Evolutionary conservation across 163 green algal genomes (phyloP).

Genomic region (Coccomyxa subellipsoidea): DNA sequence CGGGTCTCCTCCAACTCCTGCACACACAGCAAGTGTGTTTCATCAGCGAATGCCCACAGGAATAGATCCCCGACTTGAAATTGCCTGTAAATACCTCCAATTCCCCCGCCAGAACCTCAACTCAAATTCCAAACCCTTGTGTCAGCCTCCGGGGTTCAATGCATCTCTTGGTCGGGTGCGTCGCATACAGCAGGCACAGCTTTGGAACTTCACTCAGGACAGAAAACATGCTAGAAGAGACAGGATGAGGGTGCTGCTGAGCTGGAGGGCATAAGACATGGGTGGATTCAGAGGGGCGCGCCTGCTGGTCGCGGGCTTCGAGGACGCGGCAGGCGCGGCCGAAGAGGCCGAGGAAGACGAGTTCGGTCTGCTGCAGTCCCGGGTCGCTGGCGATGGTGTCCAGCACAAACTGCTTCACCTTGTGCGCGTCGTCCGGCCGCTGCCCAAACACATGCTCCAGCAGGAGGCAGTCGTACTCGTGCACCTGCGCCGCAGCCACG

Average conservation of each 20-base stretch:
- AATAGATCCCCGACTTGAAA: no score
- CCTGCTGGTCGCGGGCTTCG: not conserved
- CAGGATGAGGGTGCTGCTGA: not conserved
- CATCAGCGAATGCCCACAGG: no score
- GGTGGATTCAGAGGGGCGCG: not conserved
- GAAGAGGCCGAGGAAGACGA: constrained; percentile 78
- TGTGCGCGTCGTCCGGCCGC: constrained; percentile 69
- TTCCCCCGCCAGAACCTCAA: no score
- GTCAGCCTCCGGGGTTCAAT: no score
- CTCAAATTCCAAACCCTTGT: no score
- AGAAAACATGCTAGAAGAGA: no score
- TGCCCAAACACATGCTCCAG: constrained; percentile 80
- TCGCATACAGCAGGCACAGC: no score
- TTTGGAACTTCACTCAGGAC: no score
- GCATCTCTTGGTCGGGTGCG: no score
- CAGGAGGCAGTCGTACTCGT: constrained; percentile 73
- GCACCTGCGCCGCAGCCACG: constrained; percentile 33
- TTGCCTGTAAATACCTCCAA: no score
- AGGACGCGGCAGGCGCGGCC: constrained; percentile 57
- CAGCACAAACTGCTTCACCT: constrained; percentile 59
- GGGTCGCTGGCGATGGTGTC: constrained; percentile 72
- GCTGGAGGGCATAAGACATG: not conserved
- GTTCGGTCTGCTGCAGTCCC: constrained; percentile 72
- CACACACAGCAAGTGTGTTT: not conserved
- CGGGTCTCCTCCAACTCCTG: constrained; percentile 42